These are phyloP conservation scores for Parascedosporium putredinis DNA, from an alignment of 2,329 filamentous ascomycete genomes.

Conservation along the genomic window DNA sequence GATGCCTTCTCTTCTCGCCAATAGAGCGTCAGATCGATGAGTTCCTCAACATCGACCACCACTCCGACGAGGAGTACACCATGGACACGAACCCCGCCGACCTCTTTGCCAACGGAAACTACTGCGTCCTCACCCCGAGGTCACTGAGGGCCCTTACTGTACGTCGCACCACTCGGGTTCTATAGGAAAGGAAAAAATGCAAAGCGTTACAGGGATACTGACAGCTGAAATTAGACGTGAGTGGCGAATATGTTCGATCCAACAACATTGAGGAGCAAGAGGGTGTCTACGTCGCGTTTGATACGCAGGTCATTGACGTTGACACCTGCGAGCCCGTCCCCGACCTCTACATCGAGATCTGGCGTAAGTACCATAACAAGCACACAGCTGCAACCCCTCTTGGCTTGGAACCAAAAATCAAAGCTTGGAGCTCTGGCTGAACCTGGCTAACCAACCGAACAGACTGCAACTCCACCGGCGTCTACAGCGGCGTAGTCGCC, in stretches of 20 bases:
- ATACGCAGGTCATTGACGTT: conserved; percentile 32
- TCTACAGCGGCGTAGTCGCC: conserved; percentile 30
- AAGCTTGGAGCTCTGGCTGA: too few species aligned
- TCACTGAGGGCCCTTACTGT: conserved; percentile 38
- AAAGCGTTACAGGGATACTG: not conserved
- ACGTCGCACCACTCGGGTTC: too few species aligned
- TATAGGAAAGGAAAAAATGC: not conserved
- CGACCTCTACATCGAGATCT: conserved; percentile 30
- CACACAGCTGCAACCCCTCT: too few species aligned
- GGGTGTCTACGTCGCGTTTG: conserved; percentile 29
- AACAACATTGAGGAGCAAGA: conserved; percentile 29
- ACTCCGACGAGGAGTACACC: conserved; percentile 21
- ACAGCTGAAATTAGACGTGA: conserved; percentile 17
- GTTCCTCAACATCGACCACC: conserved; percentile 12
- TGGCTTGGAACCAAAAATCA: too few species aligned
- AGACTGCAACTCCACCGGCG: conserved; percentile 32
- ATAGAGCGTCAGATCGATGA: not conserved
- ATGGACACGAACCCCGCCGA: conserved; percentile 17
- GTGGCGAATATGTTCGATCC: conserved; percentile 26
- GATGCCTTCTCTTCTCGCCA: not conserved
- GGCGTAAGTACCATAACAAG: conserved; percentile 19
- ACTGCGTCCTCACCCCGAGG: conserved; percentile 40
- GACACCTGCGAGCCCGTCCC: conserved; percentile 29
- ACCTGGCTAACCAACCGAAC: not conserved
- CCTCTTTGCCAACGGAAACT: conserved; percentile 25